Conservation (phyloP, 23 red algal genomes). For the Rhodosorus marinus region DNA sequence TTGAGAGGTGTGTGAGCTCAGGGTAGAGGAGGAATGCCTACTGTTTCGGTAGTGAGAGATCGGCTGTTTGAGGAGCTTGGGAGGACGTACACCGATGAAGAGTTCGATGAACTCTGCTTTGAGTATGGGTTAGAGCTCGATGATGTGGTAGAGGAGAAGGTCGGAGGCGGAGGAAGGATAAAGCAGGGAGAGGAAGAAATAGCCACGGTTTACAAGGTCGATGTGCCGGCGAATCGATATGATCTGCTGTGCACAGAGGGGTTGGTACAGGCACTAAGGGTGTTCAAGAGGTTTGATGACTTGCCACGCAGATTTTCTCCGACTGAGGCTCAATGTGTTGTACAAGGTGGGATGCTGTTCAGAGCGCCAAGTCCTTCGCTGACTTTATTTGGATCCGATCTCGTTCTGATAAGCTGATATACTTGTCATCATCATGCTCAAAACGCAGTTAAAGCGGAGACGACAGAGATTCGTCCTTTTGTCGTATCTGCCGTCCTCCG, state of each 20-base stretch:
- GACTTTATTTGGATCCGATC: conserved; percentile 30
- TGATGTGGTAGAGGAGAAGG: conserved; percentile 37
- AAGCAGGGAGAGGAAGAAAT: conserved; percentile 18
- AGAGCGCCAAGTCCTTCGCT: too few species aligned
- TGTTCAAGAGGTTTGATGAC: too few species aligned
- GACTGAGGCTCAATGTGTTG: too few species aligned
- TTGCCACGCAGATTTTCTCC: too few species aligned
- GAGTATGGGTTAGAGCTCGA: conserved; percentile 92
- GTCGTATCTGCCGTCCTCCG: conserved; percentile 73
- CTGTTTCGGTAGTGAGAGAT: conserved; percentile 65
- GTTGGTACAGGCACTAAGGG: conserved; percentile 61
- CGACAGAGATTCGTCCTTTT: conserved; percentile 50
- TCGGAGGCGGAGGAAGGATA: conserved; percentile 24
- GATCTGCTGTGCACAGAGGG: conserved; percentile 89
- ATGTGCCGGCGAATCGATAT: conserved; percentile 92
- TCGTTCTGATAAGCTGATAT: too few species aligned
- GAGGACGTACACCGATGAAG: conserved; percentile 29
- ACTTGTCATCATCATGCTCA: too few species aligned
- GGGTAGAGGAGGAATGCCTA: conserved; percentile 46
- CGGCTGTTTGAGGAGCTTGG: conserved; percentile 47
- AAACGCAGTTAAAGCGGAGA: conserved; percentile 19
- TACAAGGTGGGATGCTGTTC: too few species aligned
- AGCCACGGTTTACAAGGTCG: conserved; percentile 52
- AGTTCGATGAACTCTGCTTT: conserved; percentile 89
- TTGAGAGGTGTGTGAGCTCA: not conserved